A percentile compares a stretch with the other conserved stretches of the same genome.
These are phyloP conservation scores for Clathrospora elynae DNA, from an alignment of 2,329 filamentous ascomycete genomes.

Conservation along the genomic window DNA sequence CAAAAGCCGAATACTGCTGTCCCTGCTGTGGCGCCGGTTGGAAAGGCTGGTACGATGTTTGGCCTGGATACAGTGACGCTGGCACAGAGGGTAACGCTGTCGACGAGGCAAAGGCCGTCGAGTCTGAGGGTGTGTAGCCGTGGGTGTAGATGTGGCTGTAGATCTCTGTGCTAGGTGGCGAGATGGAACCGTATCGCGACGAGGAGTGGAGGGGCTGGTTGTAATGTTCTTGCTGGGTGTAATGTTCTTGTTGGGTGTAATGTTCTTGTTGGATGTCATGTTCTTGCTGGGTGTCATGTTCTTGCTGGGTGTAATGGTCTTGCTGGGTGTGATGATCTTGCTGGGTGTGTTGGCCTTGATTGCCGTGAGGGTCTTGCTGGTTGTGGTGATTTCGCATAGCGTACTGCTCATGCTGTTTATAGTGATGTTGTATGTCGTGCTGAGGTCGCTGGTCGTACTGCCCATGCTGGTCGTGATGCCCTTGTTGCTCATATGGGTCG, in stretches of 20 bases:
- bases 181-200: constrained; percentile 5
- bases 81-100: no score
- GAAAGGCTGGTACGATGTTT: no score
- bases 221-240: constrained; percentile 13
- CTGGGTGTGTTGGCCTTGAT: constrained; percentile 12
- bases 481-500: constrained; percentile 19
- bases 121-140: background rate
- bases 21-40: no score
- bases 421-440: constrained; percentile 4
- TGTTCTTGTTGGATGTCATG: constrained; percentile 11
- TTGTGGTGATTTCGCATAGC: constrained; percentile 7
- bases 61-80: no score
- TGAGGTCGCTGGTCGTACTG: constrained; percentile 8
- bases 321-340: constrained; percentile 10
- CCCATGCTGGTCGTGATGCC: constrained; percentile 17
- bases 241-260: constrained; percentile 13
- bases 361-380: constrained; percentile 14
- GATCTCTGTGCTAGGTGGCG: constrained; percentile 7
- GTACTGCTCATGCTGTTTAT: constrained; percentile 11
- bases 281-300: constrained; percentile 10
- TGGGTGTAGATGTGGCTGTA: background rate
- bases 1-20: no score
- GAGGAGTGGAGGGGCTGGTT: constrained; percentile 3
- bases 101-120: background rate
- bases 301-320: constrained; percentile 15